Evolutionary conservation across 768 basidiomycete genomes (phyloP), one percentile per base, ranked within the genome.

Genomic region (Favolaschia claudopus): DNA sequence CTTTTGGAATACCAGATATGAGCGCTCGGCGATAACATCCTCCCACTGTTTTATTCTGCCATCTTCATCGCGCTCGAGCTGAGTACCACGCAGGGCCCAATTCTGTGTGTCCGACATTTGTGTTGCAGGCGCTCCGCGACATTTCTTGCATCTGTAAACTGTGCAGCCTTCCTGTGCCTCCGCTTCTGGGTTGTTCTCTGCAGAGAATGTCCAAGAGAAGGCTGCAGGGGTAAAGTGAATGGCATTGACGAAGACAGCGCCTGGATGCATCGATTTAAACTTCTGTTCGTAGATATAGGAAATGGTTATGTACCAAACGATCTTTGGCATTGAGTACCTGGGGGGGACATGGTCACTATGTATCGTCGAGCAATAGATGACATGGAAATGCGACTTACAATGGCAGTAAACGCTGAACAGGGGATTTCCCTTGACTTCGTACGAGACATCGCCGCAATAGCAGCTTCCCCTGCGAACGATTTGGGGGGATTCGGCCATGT

Each of bases 1-100:
- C 61, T 33, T 1, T 52, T 66, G n/a, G 36, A 44, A 32, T 66
- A 66, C 19, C 58, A 60, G 17, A 66, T 66, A 29, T 66, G 65
- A 3, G 29, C 15, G 7, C 58, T 60, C 7, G 65, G 65, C 34
- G n/a, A 57, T 63, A 19, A 66, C 50, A 10, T 29, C 54, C 5
- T 66, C 65, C 61, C 62, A 66, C 15, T 52, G 39, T 20, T 54
- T 55, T 3, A 66, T 55, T 25, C 61, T 66, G 20, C 62, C 65
- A 34, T 36, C 20, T 29, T 54, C 62, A 33, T 61, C 65, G 54
- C 65, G 58, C 15, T 45, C 65, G 27, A 66, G 42, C 13, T 66
- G 62, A n/a, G 54, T 45, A 44, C 43, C 46, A 6, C 62, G 54
- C 10, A 66, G 29, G 24, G 57, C 51, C 55, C 62, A 63, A n/a